Evolutionary conservation across 306 rosid species (phyloP).

Genomic region (Malus asiatica): DNA sequence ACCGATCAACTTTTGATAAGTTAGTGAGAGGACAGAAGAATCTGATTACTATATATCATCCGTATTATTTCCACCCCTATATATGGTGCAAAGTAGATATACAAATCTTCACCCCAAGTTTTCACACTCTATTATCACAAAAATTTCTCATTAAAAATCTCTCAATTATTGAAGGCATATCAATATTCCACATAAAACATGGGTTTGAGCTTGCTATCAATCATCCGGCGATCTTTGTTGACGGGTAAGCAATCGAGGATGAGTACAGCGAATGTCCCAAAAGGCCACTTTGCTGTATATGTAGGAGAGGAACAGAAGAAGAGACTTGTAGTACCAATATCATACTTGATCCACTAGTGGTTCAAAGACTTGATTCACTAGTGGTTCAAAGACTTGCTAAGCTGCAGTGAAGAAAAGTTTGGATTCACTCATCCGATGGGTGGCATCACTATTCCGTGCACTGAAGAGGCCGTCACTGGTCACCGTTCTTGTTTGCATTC

Average conservation of each 20-base stretch:
- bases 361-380: constrained; percentile 5
- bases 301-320: constrained; percentile 13
- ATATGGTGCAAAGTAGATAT: not conserved
- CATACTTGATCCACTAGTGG: constrained; percentile 2
- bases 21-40: not conserved
- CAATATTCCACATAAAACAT: not conserved
- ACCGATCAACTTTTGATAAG: not conserved
- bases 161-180: not conserved
- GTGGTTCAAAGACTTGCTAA: not conserved
- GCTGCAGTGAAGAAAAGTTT: constrained; percentile 14
- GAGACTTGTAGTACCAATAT: constrained; percentile 1
- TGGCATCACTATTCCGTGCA: constrained; percentile 24
- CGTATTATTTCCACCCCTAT: not conserved
- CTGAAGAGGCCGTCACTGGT: constrained; percentile 1
- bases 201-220: not conserved
- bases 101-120: not conserved
- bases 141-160: not conserved
- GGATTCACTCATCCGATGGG: constrained; percentile 26
- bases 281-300: constrained; percentile 17
- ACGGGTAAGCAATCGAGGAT: not conserved
- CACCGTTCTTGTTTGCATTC: constrained; percentile 10
- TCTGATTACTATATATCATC: not conserved
- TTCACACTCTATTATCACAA: not conserved
- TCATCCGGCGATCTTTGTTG: not conserved
- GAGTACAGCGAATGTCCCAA: not conserved